Conservation (phyloP, 345 rosid genomes). For the Pseudoturritis turrita region DNA sequence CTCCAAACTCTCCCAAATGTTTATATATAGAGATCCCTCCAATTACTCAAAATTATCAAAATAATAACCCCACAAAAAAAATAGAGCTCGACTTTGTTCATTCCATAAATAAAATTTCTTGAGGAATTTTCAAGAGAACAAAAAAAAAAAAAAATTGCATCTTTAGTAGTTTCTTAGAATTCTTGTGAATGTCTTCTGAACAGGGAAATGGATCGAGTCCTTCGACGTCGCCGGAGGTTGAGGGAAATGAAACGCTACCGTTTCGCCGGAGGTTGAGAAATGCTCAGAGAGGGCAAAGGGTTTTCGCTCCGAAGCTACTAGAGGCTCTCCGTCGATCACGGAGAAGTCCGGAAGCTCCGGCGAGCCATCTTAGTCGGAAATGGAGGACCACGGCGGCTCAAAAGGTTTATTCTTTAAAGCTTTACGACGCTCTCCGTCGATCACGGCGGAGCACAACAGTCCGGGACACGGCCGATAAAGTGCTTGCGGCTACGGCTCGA, state of each 20-base stretch:
- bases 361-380: constrained; percentile 12
- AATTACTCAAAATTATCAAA: constrained; percentile 16
- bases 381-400: constrained; percentile 75
- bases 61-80: background rate
- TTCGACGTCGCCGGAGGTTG: constrained; percentile 5
- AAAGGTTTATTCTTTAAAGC: constrained; percentile 66
- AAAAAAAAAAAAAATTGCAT: background rate
- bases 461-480: constrained; percentile 78
- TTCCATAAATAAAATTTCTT: background rate
- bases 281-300: constrained; percentile 10
- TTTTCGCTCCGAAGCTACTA: constrained; percentile 18
- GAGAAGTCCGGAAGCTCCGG: constrained; percentile 5
- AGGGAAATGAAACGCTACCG: background rate
- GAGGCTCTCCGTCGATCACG: constrained; percentile 22
- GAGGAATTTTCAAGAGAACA: background rate
- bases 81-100: background rate
- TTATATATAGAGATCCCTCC: constrained; percentile 29
- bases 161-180: background rate
- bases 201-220: constrained; percentile 5
- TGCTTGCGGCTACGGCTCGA: constrained; percentile 76
- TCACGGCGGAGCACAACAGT: constrained; percentile 50
- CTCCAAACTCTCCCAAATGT: constrained; percentile 13
- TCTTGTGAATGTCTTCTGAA: constrained; percentile 30
- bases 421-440: constrained; percentile 62
- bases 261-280: constrained; percentile 5